Evolutionary conservation across 148 eudicot genomes (phyloP), one percentile per base, ranked within the genome.

Genomic region (Rhododendron henanense): DNA sequence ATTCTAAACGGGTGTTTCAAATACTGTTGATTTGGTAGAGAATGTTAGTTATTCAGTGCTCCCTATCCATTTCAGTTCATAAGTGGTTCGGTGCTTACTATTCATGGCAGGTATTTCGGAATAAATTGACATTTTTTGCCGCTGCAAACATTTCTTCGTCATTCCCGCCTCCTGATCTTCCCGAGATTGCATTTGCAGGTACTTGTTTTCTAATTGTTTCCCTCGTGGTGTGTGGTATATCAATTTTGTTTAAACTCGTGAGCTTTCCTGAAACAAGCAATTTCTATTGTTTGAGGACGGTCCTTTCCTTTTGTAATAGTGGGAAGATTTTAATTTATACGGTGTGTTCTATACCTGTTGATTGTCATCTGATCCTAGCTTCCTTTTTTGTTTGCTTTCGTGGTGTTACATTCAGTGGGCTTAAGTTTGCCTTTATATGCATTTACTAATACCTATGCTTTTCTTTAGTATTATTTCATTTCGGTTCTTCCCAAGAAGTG

Each of bases 131-230:
- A 31, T 96, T 96, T 90, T 96, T 92, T 86, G 99, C 99, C 84
- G 99, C 99, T 88, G 99, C 98, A 77, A 95, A 94, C 87, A 86
- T 92, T 81, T 93, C 99, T 47, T 95, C 98, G 31, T 96, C 99
- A 44, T 93, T 96, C 79, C 99, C 98, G 21, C 88, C 94, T 61
- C 92, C 92, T 77, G 98, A 93, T 88, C 92, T 92, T 87, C 97
- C 98, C 53, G 99, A 96, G 93, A 96, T 96, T 87, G 98, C 99
- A 80, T 95, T 95, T 92, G 97, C 97, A 92, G 98, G 98, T 96
- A 85, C 25, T 16, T 45, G 78, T 39, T 31, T 55, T 79, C 67
- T 41, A 71, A 25, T 77, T 67, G 23, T 84, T 78, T 37, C 2
- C 23, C 74, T 41, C 9, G 0, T 28, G 25, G 11, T 79, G 21